Evolutionary conservation across 345 rosid genomes (phyloP).

Genomic region (Dipteronia dyeriana): DNA sequence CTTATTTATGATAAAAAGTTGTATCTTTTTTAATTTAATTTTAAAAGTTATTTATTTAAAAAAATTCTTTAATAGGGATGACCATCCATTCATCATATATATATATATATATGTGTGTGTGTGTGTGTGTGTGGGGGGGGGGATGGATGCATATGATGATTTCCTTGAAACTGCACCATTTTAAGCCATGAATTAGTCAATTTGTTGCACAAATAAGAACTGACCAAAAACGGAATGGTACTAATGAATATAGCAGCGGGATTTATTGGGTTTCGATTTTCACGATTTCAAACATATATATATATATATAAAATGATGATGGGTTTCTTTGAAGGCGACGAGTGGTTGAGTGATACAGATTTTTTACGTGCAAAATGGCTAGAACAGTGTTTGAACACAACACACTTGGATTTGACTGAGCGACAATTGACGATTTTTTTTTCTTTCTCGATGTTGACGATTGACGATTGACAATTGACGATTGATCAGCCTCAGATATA

Average conservation of each 20-base stretch:
- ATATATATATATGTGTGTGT: too few relatives aligned
- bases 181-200: not conserved
- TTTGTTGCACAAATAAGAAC: slow-evolving; percentile 7
- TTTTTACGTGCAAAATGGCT: slow-evolving; percentile 28
- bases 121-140: too few relatives aligned
- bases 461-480: not conserved
- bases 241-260: not conserved
- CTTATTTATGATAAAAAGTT: too few relatives aligned
- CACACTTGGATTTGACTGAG: slow-evolving; percentile 31
- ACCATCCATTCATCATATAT: too few relatives aligned
- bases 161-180: not conserved
- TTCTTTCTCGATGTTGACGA: too few relatives aligned
- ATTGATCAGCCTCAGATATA: slow-evolving; percentile 8
- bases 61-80: too few relatives aligned
- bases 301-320: not conserved
- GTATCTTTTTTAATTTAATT: too few relatives aligned
- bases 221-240: not conserved
- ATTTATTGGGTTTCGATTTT: not conserved
- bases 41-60: too few relatives aligned
- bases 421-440: not conserved
- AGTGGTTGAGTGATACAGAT: slow-evolving; percentile 20
- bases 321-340: not conserved
- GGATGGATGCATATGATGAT: not conserved
- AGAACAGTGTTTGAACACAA: slow-evolving; percentile 27
- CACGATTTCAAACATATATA: not conserved